Evolutionary conservation across 495 filamentous ascomycete genomes (phyloP), one percentile per base, ranked within the genome.

Genomic region (Xanthoparmelia taractica): DNA sequence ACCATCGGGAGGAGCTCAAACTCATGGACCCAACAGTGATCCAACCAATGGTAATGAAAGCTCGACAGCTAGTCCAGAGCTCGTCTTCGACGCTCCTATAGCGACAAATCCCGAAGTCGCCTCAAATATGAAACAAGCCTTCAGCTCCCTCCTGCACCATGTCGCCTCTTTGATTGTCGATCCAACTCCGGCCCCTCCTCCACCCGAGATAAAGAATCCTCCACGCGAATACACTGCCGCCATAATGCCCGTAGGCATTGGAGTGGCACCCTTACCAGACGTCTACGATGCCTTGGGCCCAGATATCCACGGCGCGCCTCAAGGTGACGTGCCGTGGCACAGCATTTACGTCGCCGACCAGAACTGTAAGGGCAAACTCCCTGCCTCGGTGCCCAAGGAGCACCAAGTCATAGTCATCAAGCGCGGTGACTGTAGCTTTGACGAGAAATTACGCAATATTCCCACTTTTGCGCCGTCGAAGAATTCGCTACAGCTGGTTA

Each of bases 381-480:
- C 85, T 1, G 77, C 82, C 18, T 73, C 80, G 1, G 78, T 86
- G 4, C 79, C 83, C 0, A 83, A 82, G 18, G 77, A 76, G n/a
- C 80, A 95, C 73, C 85, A 96, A 65, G 78, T 97, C 20, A 82
- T 98, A 63, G 82, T 97, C 33, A 80, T 97, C 63, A 86, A 84
- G 38, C 87, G 94, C 27, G 94, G 94, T 25, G 86, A 84, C 4
- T 98, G 94, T 75, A 87, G 79, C 45, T 97, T 97, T 74, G 82
- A 81, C 10, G 78, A 88, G 38, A 98, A 98, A 70, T 77, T 97
- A 0, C 79, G 79, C 31, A 92, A 90, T 66, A 90, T 98, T 43
- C 91, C 94, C 17, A 82, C 85, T 13, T 91, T 83, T 71, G 75
- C 85, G 2, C 56, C 61, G 13, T 78, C 77, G 0, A 71, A 79